These are phyloP conservation scores for Cinnamomum chago DNA, from an alignment of 164 flowering plant species.

Conservation along the genomic window DNA sequence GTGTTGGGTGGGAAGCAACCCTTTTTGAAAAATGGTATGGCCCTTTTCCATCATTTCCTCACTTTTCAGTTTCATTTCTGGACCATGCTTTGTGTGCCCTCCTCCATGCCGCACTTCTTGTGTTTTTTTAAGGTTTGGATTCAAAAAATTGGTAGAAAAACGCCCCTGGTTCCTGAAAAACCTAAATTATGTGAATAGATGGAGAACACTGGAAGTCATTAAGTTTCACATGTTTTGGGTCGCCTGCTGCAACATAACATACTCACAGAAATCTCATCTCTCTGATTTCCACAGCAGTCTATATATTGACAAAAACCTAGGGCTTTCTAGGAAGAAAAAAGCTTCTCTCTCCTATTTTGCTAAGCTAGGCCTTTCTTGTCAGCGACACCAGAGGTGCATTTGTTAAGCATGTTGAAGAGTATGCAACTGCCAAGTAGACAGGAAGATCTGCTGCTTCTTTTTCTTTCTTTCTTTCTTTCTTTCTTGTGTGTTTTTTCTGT, in stretches of 20 bases:
- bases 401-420: too few relatives aligned
- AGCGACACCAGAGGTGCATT: too few relatives aligned
- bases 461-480: too few relatives aligned
- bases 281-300: background rate
- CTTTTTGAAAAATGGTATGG: constrained; percentile 78
- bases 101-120: background rate
- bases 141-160: background rate
- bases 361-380: background rate
- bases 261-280: background rate
- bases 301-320: background rate
- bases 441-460: too few relatives aligned
- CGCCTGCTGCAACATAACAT: background rate
- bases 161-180: too few relatives aligned
- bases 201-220: background rate
- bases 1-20: constrained; percentile 69
- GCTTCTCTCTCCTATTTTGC: background rate
- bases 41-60: background rate
- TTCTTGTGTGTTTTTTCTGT: too few relatives aligned
- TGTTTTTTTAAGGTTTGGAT: background rate
- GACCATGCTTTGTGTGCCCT: background rate
- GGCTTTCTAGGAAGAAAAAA: background rate
- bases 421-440: too few relatives aligned
- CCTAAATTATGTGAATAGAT: background rate
- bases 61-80: background rate
- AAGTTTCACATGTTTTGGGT: background rate